These are phyloP conservation scores for Plasmodium gallinaceum DNA, from an alignment of 169 alveolate species.

Conservation along the genomic window DNA sequence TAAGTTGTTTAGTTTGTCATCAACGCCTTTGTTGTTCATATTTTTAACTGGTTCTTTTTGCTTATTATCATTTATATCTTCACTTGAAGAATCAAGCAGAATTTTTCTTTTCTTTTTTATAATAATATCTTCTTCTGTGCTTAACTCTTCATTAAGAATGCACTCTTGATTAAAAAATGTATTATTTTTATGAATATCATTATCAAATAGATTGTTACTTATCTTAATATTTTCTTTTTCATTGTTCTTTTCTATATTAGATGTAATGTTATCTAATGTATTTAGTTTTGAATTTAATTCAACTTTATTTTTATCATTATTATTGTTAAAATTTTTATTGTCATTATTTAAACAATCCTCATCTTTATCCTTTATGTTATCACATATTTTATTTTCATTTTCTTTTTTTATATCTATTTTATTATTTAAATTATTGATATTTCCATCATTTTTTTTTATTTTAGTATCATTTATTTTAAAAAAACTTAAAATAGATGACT, in stretches of 20 bases:
- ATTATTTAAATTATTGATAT: not conserved
- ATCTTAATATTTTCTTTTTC: not conserved
- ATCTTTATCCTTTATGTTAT: not conserved
- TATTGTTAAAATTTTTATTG: not conserved
- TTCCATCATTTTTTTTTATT: not conserved
- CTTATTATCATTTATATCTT: not conserved
- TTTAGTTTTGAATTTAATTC: not conserved
- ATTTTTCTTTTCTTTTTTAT: conserved; percentile 51
- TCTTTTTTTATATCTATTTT: not conserved
- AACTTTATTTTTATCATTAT: not conserved
- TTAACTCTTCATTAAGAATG: conserved; percentile 21
- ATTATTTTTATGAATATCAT: not conserved
- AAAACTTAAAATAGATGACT: conserved; percentile 62
- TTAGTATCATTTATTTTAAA: conserved; percentile 43
- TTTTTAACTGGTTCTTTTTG: not conserved
- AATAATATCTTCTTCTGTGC: conserved; percentile 61
- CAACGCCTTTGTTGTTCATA: conserved; percentile 20
- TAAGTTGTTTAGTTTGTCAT: conserved; percentile 25
- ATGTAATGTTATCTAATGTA: not conserved
- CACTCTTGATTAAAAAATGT: not conserved
- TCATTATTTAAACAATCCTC: not conserved
- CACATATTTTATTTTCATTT: not conserved
- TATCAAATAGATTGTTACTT: not conserved
- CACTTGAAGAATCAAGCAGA: conserved; percentile 28
- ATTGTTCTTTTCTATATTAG: not conserved